These are phyloP conservation scores for Torulaspora maleeae DNA, from an alignment of 805 yeast species.

Conservation along the genomic window DNA sequence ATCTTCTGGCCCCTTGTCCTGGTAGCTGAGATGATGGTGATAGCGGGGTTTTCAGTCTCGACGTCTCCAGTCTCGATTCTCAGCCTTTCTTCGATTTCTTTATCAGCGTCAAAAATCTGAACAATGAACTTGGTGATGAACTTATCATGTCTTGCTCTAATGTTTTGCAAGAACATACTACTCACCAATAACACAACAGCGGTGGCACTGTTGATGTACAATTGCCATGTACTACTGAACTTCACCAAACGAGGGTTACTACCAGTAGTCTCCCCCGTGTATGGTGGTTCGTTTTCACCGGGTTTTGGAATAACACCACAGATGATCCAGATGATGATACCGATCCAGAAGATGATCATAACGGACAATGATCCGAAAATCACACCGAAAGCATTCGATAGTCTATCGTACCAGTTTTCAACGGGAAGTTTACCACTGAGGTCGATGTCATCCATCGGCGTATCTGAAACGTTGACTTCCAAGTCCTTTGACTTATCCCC, in stretches of 20 bases:
- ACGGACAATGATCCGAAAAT: constrained; percentile 34
- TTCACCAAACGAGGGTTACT: constrained; percentile 22
- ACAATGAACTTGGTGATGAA: constrained; percentile 26
- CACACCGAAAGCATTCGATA: constrained; percentile 26
- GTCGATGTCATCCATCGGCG: constrained; percentile 4
- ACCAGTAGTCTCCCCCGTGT: constrained; percentile 25
- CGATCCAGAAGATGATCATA: constrained; percentile 37
- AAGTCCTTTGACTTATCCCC: neutral
- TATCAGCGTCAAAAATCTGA: constrained; percentile 28
- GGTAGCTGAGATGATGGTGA: constrained; percentile 19
- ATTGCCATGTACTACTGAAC: constrained; percentile 39
- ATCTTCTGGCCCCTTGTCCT: constrained; percentile 20
- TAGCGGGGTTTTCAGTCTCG: constrained; percentile 24
- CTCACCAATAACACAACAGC: constrained; percentile 37
- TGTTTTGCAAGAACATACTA: constrained; percentile 39
- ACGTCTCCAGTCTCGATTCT: constrained; percentile 23
- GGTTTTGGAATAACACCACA: constrained; percentile 34
- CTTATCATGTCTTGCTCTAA: constrained; percentile 38
- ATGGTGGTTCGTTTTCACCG: constrained; percentile 29
- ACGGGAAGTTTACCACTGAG: constrained; percentile 21
- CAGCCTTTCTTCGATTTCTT: constrained; percentile 28
- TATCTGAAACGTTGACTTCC: neutral
- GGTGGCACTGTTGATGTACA: constrained; percentile 41
- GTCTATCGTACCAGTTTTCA: constrained; percentile 36
- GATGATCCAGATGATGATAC: constrained; percentile 39